These are phyloP conservation scores for Pseudogymnoascus sp. DNA, from an alignment of 2,329 filamentous ascomycete genomes.

Conservation along the genomic window DNA sequence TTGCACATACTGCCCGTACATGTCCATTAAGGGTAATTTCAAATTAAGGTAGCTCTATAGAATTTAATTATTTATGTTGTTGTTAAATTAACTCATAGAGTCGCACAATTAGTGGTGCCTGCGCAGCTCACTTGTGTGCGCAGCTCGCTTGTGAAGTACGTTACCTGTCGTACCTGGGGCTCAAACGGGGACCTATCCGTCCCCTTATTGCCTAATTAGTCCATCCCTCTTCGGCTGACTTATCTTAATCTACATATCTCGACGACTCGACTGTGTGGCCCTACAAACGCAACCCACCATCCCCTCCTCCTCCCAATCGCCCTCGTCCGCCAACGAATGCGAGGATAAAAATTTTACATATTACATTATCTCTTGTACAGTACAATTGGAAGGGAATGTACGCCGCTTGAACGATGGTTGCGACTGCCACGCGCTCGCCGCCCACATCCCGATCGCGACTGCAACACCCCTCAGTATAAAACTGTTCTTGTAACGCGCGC, in stretches of 20 bases:
- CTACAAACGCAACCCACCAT: not conserved
- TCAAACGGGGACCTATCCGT: conserved; percentile 6
- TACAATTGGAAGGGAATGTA: not conserved
- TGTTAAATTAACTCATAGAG: too few species aligned
- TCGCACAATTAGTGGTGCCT: too few species aligned
- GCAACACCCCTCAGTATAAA: conserved; percentile 8
- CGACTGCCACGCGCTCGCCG: conserved; percentile 3
- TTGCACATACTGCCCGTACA: too few species aligned
- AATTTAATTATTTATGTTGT: too few species aligned
- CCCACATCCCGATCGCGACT: not conserved
- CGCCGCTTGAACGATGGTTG: conserved; percentile 2
- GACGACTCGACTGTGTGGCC: not conserved
- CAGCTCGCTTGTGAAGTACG: too few species aligned
- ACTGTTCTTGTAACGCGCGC: conserved; percentile 5
- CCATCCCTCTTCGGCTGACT: conserved; percentile 4
- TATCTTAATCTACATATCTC: conserved; percentile 8
- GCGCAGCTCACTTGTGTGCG: too few species aligned
- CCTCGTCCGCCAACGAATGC: not conserved
- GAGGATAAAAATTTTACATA: not conserved
- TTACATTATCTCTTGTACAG: not conserved
- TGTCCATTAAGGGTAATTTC: too few species aligned
- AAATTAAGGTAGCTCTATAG: too few species aligned
- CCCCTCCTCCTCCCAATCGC: not conserved
- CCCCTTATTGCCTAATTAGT: conserved; percentile 9
- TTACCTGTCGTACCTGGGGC: conserved; percentile 2